Conservation (phyloP, 352 stramenopile species). For the Globisporangium iwayamae region DNA sequence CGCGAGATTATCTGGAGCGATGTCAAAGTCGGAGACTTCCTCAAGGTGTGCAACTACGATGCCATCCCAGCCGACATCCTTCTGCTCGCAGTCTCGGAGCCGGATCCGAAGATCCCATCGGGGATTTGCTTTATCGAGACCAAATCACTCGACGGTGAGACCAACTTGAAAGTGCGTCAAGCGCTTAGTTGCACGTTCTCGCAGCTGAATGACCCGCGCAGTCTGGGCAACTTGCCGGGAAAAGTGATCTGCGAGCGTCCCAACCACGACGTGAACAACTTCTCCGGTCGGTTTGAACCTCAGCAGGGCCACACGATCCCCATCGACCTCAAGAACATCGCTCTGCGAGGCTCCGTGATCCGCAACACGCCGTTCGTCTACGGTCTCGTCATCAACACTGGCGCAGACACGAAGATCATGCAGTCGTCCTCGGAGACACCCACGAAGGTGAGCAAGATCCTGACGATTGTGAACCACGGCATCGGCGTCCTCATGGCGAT, state of each 20-base stretch:
- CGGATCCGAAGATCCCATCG: conserved; percentile 49
- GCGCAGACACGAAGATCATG: conserved; percentile 87
- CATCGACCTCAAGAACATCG: conserved; percentile 85
- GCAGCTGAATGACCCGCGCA: conserved; percentile 66
- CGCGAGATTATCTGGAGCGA: conserved; percentile 50
- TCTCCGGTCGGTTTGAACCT: conserved; percentile 73
- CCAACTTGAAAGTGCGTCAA: conserved; percentile 85
- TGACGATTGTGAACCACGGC: conserved; percentile 78
- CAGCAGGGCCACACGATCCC: conserved; percentile 75
- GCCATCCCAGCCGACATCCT: conserved; percentile 78
- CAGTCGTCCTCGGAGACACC: conserved; percentile 71
- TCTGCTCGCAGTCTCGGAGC: conserved; percentile 68
- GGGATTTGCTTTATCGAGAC: conserved; percentile 88
- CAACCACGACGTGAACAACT: conserved; percentile 88
- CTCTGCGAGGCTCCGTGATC: conserved; percentile 76
- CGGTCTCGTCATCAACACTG: conserved; percentile 80
- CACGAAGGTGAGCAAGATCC: conserved; percentile 78
- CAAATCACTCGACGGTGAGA: conserved; percentile 85
- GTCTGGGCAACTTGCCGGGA: conserved; percentile 61
- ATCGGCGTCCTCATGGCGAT: conserved; percentile 78
- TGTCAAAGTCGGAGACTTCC: conserved; percentile 73
- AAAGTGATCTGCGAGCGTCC: conserved; percentile 73
- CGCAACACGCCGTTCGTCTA: conserved; percentile 80
- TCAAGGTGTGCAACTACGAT: conserved; percentile 88
- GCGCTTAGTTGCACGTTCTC: conserved; percentile 81